Percentiles rank a stretch among this genome's conserved stretches.
Conservation (phyloP, 2,329 filamentous ascomycete genomes). For the Ophiostoma novo-ulmi region DNA sequence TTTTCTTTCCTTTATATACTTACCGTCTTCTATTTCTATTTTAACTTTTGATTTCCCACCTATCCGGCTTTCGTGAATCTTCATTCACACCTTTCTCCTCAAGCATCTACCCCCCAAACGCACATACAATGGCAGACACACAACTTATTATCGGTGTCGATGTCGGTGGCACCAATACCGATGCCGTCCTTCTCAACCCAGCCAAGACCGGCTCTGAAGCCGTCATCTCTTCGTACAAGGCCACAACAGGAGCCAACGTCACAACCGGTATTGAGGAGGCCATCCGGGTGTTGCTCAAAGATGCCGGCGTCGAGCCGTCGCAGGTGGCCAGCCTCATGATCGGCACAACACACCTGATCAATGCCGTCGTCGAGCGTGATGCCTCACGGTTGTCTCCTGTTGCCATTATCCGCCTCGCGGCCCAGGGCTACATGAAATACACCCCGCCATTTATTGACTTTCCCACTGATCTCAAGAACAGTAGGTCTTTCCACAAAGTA, state of each 20-base stretch:
- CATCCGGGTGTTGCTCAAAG: slow-evolving; percentile 25
- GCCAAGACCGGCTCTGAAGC: slow-evolving; percentile 31
- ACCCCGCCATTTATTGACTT: slow-evolving; percentile 40
- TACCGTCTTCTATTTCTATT: not conserved
- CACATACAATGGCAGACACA: not conserved
- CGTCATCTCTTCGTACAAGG: slow-evolving; percentile 27
- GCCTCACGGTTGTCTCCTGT: slow-evolving; percentile 31
- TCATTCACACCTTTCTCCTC: not conserved
- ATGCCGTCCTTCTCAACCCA: slow-evolving; percentile 31
- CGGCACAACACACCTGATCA: slow-evolving; percentile 31
- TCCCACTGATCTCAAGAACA: slow-evolving; percentile 43
- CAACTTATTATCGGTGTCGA: slow-evolving; percentile 39
- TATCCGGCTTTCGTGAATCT: not conserved
- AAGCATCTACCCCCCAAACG: not conserved
- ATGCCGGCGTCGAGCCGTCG: slow-evolving; percentile 17
- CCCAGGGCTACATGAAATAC: slow-evolving; percentile 34
- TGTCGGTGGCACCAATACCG: slow-evolving; percentile 36
- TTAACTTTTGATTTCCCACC: not conserved
- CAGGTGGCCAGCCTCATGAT: slow-evolving; percentile 28
- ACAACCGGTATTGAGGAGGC: slow-evolving; percentile 28
- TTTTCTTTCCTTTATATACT: not conserved
- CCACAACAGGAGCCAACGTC: slow-evolving; percentile 27
- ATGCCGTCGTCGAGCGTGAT: slow-evolving; percentile 30
- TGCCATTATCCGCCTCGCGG: slow-evolving; percentile 37
- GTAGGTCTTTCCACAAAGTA: slow-evolving; percentile 39